Evolutionary conservation across 2,329 filamentous ascomycete genomes (phyloP), one percentile per base, ranked within the genome.

Genomic region (Rosellinia necatrix): DNA sequence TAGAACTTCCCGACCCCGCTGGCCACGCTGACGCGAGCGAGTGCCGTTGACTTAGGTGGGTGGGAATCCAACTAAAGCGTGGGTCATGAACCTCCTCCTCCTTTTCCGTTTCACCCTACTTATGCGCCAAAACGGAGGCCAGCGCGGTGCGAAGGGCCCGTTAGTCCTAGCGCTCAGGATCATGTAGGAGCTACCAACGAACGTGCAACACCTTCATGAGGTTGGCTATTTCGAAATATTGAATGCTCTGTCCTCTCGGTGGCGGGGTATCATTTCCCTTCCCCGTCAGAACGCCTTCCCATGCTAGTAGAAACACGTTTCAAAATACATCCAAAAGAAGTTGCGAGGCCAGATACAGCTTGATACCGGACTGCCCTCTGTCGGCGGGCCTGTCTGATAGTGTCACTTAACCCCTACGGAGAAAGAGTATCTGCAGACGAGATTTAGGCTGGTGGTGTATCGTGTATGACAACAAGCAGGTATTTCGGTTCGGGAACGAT

Each of bases 401-500:
- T 29, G 12, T 51, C 43, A 38, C 21, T 25, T 34, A 40, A 29
- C 25, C n/a, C 25, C 19, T 22, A 22, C 7, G 27, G 30, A 29
- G 30, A 40, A 15, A 17, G n/a, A 35, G 22, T 19, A 44, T 21
- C 35, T 27, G 32, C n/a, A 13, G 22, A 24, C 17, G 25, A 25
- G 34, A 12, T 52, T 74, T 73, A 89, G 66, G 85, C 86, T 7
- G 85, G 81, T 34, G 89, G 87, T n/a, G 89, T 91, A 70, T 92
- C 90, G 74, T 93, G 90, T 53, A 93, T 83, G 32, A 92, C 87
- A 51, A 92, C 84, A 32, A 93, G 80, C 42, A 94, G 78, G 72
- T 90, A 96, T 68, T 90, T 92, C 35, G 82, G 69, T 71, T 93
- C 90, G 71, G 89, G 90, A 17, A 93, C 88, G 67, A 94, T 90